These are phyloP conservation scores for Tagetes erecta DNA, from an alignment of 129 eudicot genomes.

Conservation along the genomic window DNA sequence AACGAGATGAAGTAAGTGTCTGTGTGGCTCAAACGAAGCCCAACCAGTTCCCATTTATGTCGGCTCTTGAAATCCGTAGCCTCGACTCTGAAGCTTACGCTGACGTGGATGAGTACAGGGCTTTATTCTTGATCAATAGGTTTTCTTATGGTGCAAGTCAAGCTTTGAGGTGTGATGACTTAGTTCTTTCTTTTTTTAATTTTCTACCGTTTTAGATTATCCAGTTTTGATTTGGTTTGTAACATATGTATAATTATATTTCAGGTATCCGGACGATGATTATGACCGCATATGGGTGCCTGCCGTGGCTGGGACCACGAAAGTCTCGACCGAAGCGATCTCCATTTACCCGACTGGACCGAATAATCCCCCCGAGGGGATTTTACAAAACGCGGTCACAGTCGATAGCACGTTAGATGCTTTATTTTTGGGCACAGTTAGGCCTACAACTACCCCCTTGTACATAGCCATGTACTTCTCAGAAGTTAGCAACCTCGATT, in stretches of 20 bases:
- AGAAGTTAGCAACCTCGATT: slow-evolving; percentile 25
- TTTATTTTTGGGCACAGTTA: slow-evolving; percentile 18
- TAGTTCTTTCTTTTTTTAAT: neutral
- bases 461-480: slow-evolving; percentile 36
- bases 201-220: no score
- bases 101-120: slow-evolving; percentile 16
- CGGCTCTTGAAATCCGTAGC: slow-evolving; percentile 39
- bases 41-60: slow-evolving; percentile 35
- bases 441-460: neutral
- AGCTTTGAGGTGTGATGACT: slow-evolving; percentile 24
- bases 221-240: neutral
- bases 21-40: slow-evolving; percentile 41
- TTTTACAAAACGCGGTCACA: slow-evolving; percentile 28
- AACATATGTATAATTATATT: neutral
- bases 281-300: slow-evolving; percentile 43
- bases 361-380: slow-evolving; percentile 28
- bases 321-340: slow-evolving; percentile 17
- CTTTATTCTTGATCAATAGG: slow-evolving; percentile 30
- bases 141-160: slow-evolving; percentile 32
- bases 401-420: slow-evolving; percentile 9
- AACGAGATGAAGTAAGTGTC: slow-evolving; percentile 25
- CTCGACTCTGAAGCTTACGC: slow-evolving; percentile 21
- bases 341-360: neutral
- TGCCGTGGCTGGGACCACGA: neutral
- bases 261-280: slow-evolving; percentile 27